Conservation (phyloP, 495 filamentous ascomycete species). For the Penicillium lividum region DNA sequence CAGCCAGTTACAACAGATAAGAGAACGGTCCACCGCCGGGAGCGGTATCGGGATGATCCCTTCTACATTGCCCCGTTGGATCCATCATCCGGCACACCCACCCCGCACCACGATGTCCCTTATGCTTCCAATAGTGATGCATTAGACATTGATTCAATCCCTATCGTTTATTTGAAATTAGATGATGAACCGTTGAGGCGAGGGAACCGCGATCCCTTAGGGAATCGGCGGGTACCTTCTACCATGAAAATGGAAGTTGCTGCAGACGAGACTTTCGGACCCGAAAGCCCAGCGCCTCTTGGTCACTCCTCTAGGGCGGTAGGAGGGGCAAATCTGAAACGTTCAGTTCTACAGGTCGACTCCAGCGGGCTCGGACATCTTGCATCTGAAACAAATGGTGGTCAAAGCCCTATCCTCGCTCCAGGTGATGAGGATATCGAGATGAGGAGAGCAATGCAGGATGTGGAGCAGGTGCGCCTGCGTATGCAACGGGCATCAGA, state of each 20-base stretch:
- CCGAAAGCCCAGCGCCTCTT: slow-evolving; percentile 26
- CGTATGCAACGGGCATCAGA: slow-evolving; percentile 93
- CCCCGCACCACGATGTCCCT: slow-evolving; percentile 71
- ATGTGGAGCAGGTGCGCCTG: slow-evolving; percentile 79
- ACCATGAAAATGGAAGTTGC: slow-evolving; percentile 58
- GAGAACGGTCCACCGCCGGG: slow-evolving; percentile 66
- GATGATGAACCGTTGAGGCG: slow-evolving; percentile 38
- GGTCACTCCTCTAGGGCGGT: slow-evolving; percentile 10
- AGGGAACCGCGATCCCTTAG: slow-evolving; percentile 18
- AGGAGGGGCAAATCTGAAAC: slow-evolving; percentile 45
- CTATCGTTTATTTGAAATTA: slow-evolving; percentile 87
- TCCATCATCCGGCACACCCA: slow-evolving; percentile 53
- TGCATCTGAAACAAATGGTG: slow-evolving; percentile 52
- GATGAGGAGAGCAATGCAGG: slow-evolving; percentile 79
- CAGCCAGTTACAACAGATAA: slow-evolving; percentile 63
- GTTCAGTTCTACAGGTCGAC: slow-evolving; percentile 75
- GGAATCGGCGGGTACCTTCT: slow-evolving; percentile 26
- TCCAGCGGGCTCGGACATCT: slow-evolving; percentile 73
- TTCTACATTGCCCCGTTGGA: slow-evolving; percentile 79
- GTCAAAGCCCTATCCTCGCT: slow-evolving; percentile 8
- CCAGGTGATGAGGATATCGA: slow-evolving; percentile 66
- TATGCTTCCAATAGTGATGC: slow-evolving; percentile 64
- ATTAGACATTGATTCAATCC: slow-evolving; percentile 89
- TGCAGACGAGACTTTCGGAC: slow-evolving; percentile 56
- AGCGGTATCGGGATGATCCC: slow-evolving; percentile 87